Evolutionary conservation across 306 rosid species (phyloP), one percentile per base, ranked within the genome.

Genomic region (Sesbania bispinosa): DNA sequence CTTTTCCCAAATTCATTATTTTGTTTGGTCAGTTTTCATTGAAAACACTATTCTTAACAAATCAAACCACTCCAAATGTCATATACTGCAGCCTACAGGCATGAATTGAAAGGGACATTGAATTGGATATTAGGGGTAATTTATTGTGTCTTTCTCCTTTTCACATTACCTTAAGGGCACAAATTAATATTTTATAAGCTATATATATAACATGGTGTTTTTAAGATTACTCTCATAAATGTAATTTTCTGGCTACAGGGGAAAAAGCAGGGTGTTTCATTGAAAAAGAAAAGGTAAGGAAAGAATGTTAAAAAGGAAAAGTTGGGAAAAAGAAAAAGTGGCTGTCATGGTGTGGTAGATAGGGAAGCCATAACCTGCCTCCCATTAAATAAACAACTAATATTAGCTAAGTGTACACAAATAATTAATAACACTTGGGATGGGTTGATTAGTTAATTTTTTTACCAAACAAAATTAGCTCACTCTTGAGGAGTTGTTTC

Each of bases 51-150:
- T 51, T 71, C 76, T 51, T 77, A 35, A 59, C 76, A 67, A 71
- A 81, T 57, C 76, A 66, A 71, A 71, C 76, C 62, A 71, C 72
- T 66, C 66, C 71, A 42, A 71, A 64, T 20, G 61, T 70, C 70
- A 64, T 62, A 63, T 52, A 45, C 30, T 54, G 26, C 58, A 35
- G 21, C 39, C 60, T 26, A 23, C 4, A 4, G 10, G 35, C 10
- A 52, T 43, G 47, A 64, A 61, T 23, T 43, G 70, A 76, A 67
- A 62, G 47, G 35, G 79, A 78, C 71, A 29, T 47, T 65, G 5
- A 4, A 23, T 45, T 53, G 43, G 27, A n/a, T n/a, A n/a, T n/a
- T n/a, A n/a, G n/a, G n/a, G n/a, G n/a, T n/a, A n/a, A n/a, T 77
- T 69, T 64, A 14, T 35, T 26, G 35, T 18, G 6, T 35, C 10